phyloP scores from a whole-genome alignment of 768 basidiomycete species.

The Rubroboletus pulcherrimus region DNA sequence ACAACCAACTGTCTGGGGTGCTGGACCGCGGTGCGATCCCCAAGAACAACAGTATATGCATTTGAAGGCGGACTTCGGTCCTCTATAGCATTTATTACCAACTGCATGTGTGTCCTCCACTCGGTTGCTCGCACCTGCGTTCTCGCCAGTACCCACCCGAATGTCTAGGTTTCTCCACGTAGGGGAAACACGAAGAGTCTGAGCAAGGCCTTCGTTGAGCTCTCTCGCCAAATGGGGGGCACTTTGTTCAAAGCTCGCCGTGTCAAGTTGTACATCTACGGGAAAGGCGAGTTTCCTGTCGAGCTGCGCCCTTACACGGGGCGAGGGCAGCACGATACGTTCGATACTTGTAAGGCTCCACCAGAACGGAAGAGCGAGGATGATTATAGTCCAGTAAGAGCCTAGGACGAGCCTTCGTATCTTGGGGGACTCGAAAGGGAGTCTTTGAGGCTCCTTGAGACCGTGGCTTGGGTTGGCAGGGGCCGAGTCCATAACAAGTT shows the following conservation, averaged over 20 bases:
- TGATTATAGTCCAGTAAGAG: slow-evolving; percentile 74
- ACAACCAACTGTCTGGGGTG: slow-evolving; percentile 20
- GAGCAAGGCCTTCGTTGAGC: slow-evolving; percentile 22
- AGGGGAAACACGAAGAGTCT: slow-evolving; percentile 12
- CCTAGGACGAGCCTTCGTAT: slow-evolving; percentile 59
- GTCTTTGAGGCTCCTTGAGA: slow-evolving; percentile 43
- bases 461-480: slow-evolving; percentile 16
- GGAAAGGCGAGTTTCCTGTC: slow-evolving; percentile 45
- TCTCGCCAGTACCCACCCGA: slow-evolving; percentile 23
- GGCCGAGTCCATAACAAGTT: slow-evolving; percentile 22
- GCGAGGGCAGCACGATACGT: slow-evolving; percentile 66
- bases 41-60: slow-evolving; percentile 24
- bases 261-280: slow-evolving; percentile 37
- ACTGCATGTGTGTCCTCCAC: not conserved
- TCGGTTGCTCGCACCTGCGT: slow-evolving; percentile 34
- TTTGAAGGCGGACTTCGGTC: slow-evolving; percentile 5
- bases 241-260: slow-evolving; percentile 13
- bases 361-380: slow-evolving; percentile 86
- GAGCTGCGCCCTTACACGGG: slow-evolving; percentile 52
- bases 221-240: slow-evolving; percentile 25
- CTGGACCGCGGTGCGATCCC: slow-evolving; percentile 22
- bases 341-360: slow-evolving; percentile 91
- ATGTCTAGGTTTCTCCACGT: slow-evolving; percentile 47
- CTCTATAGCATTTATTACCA: slow-evolving; percentile 13
- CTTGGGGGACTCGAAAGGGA: slow-evolving; percentile 48